phyloP scores from a whole-genome alignment of 306 rosid species.

The barrel medic (Medicago truncatula) region DNA sequence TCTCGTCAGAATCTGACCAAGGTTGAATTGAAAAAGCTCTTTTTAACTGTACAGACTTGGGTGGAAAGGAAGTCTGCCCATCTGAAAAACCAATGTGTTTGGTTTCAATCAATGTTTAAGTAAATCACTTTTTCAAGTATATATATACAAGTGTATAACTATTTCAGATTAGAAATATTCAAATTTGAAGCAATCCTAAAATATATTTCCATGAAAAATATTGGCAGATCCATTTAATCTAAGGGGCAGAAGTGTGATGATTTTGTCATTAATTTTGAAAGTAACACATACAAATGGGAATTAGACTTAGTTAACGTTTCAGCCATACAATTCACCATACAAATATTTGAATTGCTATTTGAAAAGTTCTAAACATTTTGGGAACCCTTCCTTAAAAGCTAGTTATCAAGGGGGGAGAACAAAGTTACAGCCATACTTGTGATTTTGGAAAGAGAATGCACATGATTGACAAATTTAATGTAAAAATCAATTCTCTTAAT shows the following conservation, averaged over 20 bases:
- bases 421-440: not conserved
- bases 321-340: not conserved
- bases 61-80: constrained; percentile 61
- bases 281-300: constrained; percentile 13
- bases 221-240: constrained; percentile 16
- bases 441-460: too few relatives aligned
- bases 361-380: not conserved
- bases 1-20: constrained; percentile 77
- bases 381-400: not conserved
- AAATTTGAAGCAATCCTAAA: constrained; percentile 13
- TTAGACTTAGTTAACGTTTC: not conserved
- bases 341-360: not conserved
- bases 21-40: constrained; percentile 68
- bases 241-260: constrained; percentile 2
- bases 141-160: not conserved
- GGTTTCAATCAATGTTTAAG: constrained; percentile 16
- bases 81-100: constrained; percentile 51
- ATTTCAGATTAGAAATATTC: constrained; percentile 5
- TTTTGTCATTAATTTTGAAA: constrained; percentile 9
- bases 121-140: not conserved
- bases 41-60: constrained; percentile 63
- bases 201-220: not conserved
- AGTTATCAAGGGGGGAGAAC: not conserved
- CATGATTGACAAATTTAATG: too few relatives aligned
- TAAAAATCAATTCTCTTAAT: too few relatives aligned